Percentiles rank a stretch among this genome's conserved stretches.
These are phyloP conservation scores for Speleostelium caveatum DNA, from an alignment of 78 protist genomes.

Conservation along the genomic window DNA sequence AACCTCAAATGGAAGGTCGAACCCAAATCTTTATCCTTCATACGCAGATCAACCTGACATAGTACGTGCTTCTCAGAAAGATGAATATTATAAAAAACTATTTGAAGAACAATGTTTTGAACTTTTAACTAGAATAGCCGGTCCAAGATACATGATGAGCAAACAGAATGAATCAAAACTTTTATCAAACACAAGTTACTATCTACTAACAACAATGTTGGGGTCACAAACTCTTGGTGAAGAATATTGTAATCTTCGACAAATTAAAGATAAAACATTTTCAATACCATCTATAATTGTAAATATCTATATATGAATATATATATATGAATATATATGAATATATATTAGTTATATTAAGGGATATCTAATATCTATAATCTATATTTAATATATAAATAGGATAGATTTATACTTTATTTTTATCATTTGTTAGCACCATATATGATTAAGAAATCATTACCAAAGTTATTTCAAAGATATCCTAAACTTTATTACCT, in stretches of 20 bases:
- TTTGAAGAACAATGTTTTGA: conserved; percentile 74
- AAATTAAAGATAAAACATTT: conserved; percentile 52
- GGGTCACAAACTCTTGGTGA: conserved; percentile 73
- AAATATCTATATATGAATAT: neutral
- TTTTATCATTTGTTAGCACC: conserved; percentile 51
- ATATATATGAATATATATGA: neutral
- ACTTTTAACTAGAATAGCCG: conserved; percentile 44
- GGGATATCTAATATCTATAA: too few species aligned
- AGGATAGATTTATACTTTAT: conserved; percentile 27
- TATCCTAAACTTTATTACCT: conserved; percentile 29
- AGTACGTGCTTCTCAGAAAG: conserved; percentile 61
- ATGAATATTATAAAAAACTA: conserved; percentile 54
- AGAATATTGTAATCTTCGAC: conserved; percentile 58
- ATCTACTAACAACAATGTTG: conserved; percentile 46
- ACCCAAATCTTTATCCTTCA: conserved; percentile 34
- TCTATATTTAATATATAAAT: too few species aligned
- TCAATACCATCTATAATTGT: conserved; percentile 41
- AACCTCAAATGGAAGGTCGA: neutral
- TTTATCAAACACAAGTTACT: conserved; percentile 18
- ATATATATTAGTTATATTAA: neutral
- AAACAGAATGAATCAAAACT: conserved; percentile 55
- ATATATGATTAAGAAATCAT: conserved; percentile 22
- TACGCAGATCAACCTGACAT: conserved; percentile 76
- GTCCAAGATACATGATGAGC: conserved; percentile 68
- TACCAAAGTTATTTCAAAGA: conserved; percentile 32